These are phyloP conservation scores for Paramecium sonneborni DNA, from an alignment of 73 alveolate species.

Conservation along the genomic window DNA sequence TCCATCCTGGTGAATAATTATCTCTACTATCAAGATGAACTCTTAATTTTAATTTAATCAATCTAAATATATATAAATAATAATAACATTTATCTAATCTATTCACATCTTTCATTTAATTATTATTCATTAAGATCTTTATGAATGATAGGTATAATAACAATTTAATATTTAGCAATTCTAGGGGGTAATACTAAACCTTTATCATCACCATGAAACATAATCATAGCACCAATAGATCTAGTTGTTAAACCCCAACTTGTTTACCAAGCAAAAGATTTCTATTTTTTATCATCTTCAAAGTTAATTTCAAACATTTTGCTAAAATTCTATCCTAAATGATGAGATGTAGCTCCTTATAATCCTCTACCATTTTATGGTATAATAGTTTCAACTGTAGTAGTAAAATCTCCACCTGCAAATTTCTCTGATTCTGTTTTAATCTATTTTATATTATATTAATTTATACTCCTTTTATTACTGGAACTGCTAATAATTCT, in stretches of 20 bases:
- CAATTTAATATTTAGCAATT: slow-evolving; percentile 97
- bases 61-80: background rate
- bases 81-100: slow-evolving; percentile 65
- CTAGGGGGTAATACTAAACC: slow-evolving; percentile 99
- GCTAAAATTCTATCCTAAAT: slow-evolving; percentile 98
- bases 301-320: slow-evolving; percentile 97
- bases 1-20: slow-evolving; percentile 99
- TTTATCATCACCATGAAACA: slow-evolving; percentile 99
- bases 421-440: slow-evolving; percentile 98
- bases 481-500: slow-evolving; percentile 98
- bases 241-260: slow-evolving; percentile 99
- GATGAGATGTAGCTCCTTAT: slow-evolving; percentile 99
- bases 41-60: slow-evolving; percentile 80
- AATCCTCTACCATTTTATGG: slow-evolving; percentile 99
- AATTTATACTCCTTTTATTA: slow-evolving; percentile 84
- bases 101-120: slow-evolving; percentile 76
- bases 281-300: slow-evolving; percentile 91
- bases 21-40: slow-evolving; percentile 95
- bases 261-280: slow-evolving; percentile 94
- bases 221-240: slow-evolving; percentile 93
- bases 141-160: slow-evolving; percentile 92
- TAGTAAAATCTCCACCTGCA: slow-evolving; percentile 98
- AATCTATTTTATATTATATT: background rate
- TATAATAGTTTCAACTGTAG: slow-evolving; percentile 96
- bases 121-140: slow-evolving; percentile 83